Base-by-base conservation (phyloP, 257 asterid genomes). In the Nicotiana undulata region DNA sequence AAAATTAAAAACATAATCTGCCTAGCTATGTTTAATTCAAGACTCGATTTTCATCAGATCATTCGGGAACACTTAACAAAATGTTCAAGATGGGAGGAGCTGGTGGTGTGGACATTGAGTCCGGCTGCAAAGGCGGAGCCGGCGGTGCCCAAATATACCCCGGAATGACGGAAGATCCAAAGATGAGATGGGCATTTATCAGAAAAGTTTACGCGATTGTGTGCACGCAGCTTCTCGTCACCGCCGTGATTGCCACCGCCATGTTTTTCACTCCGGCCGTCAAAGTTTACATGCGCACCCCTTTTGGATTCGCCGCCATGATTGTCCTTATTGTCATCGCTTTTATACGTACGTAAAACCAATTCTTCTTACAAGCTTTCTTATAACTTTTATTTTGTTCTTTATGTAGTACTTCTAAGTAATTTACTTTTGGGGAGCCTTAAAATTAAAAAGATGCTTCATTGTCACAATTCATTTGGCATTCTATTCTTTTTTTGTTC, bases 141-240 rank as follows among this genome's bases (percentile, higher is more conserved):
- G 76, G n/a, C 46, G 64, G 64, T 11, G 78, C 60, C 6, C 78
- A 72, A 17, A 29, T 92, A 8, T 92, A 92, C 72, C 97, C 94
- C 10, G 89, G 88, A 58, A 89, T 89, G 90, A 65, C 28, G n/a
- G 96, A 91, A 67, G 76, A 84, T 56, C 92, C 95, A 6, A 86
- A 83, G 82, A 32, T 93, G 84, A 85, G 97, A 70, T 91, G 97
- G 97, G 95, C 84, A 0, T 93, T 93, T 85, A 93, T 93, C 68
- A 91, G 95, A 9, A 93, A 93, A 86, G 96, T 93, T 29, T 93
- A 93, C 77, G 63, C 87, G 52, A 91, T 93, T 24, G 87, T 93
- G 1, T 88, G 88, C 87, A 0, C 85, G 24, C 97, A 93, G 59
- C 86, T 93, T 81, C 67, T 87, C 11, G n/a, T 93, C 74, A 86